Percentiles rank a stretch among this genome's conserved stretches.
phyloP scores from a whole-genome alignment of 163 green algal species.

The Scenedesmus sp. region DNA sequence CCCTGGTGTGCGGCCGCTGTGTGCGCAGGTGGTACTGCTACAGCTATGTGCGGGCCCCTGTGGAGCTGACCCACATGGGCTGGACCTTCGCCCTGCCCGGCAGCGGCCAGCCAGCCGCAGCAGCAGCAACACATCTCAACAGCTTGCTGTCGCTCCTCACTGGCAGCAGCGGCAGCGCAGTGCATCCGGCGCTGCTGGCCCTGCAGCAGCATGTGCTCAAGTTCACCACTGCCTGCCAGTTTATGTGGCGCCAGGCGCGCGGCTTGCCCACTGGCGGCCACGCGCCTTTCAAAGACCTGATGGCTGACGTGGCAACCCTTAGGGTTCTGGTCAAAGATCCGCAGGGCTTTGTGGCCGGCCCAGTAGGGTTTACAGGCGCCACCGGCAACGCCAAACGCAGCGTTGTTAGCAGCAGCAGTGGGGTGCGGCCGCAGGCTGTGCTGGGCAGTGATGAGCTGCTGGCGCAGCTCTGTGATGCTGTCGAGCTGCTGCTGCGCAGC shows the following conservation, averaged over 20 bases:
- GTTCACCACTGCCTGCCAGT: slow-evolving; percentile 59
- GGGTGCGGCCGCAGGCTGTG: background rate
- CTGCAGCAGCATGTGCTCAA: slow-evolving; percentile 46
- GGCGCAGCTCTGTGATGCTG: slow-evolving; percentile 51
- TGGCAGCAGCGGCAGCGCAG: background rate
- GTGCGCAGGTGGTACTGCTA: slow-evolving; percentile 25
- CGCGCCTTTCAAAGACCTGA: slow-evolving; percentile 73
- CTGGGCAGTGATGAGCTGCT: background rate
- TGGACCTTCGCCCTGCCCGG: background rate
- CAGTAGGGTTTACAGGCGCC: background rate
- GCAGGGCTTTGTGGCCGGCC: background rate
- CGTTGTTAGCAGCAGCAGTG: background rate
- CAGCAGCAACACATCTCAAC: background rate
- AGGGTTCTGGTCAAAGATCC: slow-evolving; percentile 28
- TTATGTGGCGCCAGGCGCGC: slow-evolving; percentile 70
- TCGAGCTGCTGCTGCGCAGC: slow-evolving; percentile 77
- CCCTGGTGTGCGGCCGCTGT: background rate
- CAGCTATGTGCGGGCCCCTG: background rate
- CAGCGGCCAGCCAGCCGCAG: background rate
- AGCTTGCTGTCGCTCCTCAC: background rate
- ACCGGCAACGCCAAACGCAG: background rate
- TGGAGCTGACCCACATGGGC: slow-evolving; percentile 5
- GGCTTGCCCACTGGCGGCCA: slow-evolving; percentile 72
- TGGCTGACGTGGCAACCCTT: slow-evolving; percentile 78
- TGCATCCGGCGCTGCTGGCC: background rate